Evolutionary conservation across 306 rosid species (phyloP), one percentile per base, ranked within the genome.

Genomic region (Elaeagnus macrophylla): DNA sequence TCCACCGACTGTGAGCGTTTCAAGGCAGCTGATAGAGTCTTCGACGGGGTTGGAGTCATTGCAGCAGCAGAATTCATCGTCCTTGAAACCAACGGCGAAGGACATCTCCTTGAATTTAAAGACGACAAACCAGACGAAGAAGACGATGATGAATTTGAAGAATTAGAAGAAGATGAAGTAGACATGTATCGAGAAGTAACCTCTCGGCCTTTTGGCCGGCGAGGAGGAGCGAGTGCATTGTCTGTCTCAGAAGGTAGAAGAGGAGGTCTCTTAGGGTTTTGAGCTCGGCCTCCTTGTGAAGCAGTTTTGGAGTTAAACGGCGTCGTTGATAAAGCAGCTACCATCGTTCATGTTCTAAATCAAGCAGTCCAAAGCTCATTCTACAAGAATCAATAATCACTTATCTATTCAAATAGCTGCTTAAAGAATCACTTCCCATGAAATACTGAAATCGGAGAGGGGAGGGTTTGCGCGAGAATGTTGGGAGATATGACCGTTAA

Each of bases 171-270:
- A 4, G 81, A 75, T 7, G 88, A 78, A 39, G 94, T 67, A 0
- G 77, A 75, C 89, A 87, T 67, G 67, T 87, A 84, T 6, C 95
- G 95, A 59, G 96, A 87, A 57, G 85, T 87, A 42, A 87, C 80
- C 46, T 80, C 85, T 59, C 83, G 75, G 7, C 87, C 44, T 74
- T 86, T 86, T 13, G 83, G 72, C 9, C 80, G 77, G 54, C 86
- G 83, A 59, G 66, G 41, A 9, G 73, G 70, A 55, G 73, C 79
- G 38, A 71, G 54, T 20, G 67, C 94, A 87, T 86, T 86, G 79
- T 77, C 95, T 48, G 86, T 65, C 48, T 88, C 96, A 44, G 96
- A 82, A 9, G 95, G 95, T 59, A 84, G 48, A 37, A 88, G 74
- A 12, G 95, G 97, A 25, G 82, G 81, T 41, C 91, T 76, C 44